Conservation (phyloP, 176 grass and related monocot genomes). For the Bonia amplexicaulis region DNA sequence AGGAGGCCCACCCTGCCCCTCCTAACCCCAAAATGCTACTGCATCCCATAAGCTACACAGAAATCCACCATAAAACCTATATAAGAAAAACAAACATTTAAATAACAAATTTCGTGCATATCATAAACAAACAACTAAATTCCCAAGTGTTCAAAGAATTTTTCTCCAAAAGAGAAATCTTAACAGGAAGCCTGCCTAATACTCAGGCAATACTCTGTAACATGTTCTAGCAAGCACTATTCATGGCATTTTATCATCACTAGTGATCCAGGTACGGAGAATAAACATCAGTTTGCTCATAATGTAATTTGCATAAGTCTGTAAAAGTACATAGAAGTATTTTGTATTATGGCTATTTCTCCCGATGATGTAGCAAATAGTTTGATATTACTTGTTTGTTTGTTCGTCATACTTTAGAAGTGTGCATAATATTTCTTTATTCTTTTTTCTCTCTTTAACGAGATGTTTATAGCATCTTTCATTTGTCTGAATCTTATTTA, state of each 20-base stretch:
- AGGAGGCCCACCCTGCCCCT: neutral
- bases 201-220: neutral
- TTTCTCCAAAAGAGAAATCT: neutral
- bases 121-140: neutral
- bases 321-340: neutral
- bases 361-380: neutral
- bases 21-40: neutral
- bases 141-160: neutral
- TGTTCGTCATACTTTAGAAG: neutral
- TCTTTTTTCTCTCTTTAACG: neutral
- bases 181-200: neutral
- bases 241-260: conserved; percentile 2
- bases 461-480: neutral
- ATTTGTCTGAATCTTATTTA: conserved; percentile 11
- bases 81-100: neutral
- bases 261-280: neutral
- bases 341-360: neutral
- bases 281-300: neutral
- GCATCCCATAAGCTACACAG: neutral
- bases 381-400: neutral
- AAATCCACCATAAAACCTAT: neutral
- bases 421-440: neutral
- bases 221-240: conserved; percentile 1
- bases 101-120: neutral
- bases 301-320: neutral